These are phyloP conservation scores for Cladobotryum protrusum DNA, from an alignment of 2,329 filamentous ascomycete genomes.

Conservation along the genomic window DNA sequence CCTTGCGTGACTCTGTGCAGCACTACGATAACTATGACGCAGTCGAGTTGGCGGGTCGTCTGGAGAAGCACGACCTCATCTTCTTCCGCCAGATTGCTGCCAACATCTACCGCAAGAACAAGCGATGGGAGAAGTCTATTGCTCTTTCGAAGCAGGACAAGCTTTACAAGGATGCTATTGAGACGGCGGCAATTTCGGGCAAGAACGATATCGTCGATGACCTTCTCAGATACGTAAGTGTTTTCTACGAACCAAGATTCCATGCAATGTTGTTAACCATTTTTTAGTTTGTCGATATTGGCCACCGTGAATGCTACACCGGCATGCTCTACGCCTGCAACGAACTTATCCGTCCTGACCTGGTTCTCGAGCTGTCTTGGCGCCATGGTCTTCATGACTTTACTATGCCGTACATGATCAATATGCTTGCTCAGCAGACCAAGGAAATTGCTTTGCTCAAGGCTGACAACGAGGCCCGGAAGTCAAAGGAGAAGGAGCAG, in stretches of 20 bases:
- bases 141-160: constrained; percentile 97
- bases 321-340: constrained; percentile 99
- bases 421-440: constrained; percentile 87
- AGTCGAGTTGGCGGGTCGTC: constrained; percentile 79
- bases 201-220: constrained; percentile 94
- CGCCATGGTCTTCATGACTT: constrained; percentile 91
- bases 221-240: constrained; percentile 89
- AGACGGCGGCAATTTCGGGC: constrained; percentile 86
- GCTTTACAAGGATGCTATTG: constrained; percentile 98
- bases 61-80: constrained; percentile 96
- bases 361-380: constrained; percentile 96
- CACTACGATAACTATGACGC: constrained; percentile 99
- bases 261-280: constrained; percentile 26
- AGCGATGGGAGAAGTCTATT: constrained; percentile 99
- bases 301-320: constrained; percentile 98
- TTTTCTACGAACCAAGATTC: too few species aligned
- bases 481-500: constrained; percentile 62
- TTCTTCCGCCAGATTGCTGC: constrained; percentile 99
- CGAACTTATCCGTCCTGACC: constrained; percentile 87
- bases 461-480: constrained; percentile 94
- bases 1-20: constrained; percentile 90
- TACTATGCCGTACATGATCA: constrained; percentile 99
- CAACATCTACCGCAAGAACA: constrained; percentile 99
- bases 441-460: constrained; percentile 78
- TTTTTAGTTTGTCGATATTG: constrained; percentile 90